Conservation (phyloP, 192 early-diverging fungal genomes). For the Entrophospora sp. region DNA sequence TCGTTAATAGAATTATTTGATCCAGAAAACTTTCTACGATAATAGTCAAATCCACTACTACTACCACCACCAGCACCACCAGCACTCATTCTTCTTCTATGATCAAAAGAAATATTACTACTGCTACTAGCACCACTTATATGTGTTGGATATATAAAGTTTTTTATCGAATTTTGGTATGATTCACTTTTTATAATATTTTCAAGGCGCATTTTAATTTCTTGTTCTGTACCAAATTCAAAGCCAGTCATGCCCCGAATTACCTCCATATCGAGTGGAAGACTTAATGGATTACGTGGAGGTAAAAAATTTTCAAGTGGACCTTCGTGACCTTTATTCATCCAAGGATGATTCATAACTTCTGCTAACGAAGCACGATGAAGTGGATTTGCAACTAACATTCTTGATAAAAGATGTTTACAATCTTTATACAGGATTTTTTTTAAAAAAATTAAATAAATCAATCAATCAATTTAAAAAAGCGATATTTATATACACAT, state of each 20-base stretch:
- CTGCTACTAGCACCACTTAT: no score
- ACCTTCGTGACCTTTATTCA: slow-evolving; percentile 66
- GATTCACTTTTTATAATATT: slow-evolving; percentile 54
- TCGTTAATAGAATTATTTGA: slow-evolving; percentile 12
- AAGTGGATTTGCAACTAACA: slow-evolving; percentile 72
- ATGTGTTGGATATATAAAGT: slow-evolving; percentile 29
- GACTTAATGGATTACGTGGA: slow-evolving; percentile 49
- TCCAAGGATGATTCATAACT: slow-evolving; percentile 83
- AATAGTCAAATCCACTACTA: slow-evolving; percentile 22
- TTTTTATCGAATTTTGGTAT: slow-evolving; percentile 56
- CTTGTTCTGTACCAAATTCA: slow-evolving; percentile 77
- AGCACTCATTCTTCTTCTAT: slow-evolving; percentile 29
- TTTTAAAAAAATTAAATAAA: background rate
- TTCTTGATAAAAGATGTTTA: slow-evolving; percentile 73
- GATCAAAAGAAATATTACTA: slow-evolving; percentile 31
- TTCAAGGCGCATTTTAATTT: slow-evolving; percentile 58
- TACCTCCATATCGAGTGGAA: slow-evolving; percentile 66
- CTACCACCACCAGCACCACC: no score
- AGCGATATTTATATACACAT: no score
- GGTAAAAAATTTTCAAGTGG: slow-evolving; percentile 62
- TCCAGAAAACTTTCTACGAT: slow-evolving; percentile 7
- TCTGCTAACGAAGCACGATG: slow-evolving; percentile 78
- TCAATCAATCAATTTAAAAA: background rate
- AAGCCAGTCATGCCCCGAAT: slow-evolving; percentile 82
- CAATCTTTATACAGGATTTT: no score